phyloP scores from a whole-genome alignment of 2,329 filamentous ascomycete genomes.

The Colletotrichum destructivum region DNA sequence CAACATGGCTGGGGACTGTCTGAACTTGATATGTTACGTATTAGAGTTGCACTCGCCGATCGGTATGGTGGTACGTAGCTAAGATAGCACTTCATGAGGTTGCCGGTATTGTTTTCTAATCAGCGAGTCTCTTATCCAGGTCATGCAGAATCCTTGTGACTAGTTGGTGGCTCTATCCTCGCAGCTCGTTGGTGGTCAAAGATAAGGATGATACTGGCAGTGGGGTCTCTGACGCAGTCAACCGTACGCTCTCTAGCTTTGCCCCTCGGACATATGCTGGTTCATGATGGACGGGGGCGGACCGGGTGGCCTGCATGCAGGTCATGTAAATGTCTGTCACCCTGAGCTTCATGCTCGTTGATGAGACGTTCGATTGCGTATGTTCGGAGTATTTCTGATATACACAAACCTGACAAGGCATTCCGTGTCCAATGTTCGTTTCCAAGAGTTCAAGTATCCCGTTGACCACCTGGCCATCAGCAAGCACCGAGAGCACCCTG shows the following conservation, averaged over 20 bases:
- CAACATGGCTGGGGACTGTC: background rate
- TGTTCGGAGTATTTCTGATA: too few species aligned
- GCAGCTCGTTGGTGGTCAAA: background rate
- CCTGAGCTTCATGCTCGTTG: too few species aligned
- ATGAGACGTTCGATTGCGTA: too few species aligned
- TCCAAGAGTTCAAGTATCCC: too few species aligned
- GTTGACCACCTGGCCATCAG: background rate
- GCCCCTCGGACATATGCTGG: background rate
- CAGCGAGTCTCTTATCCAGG: constrained; percentile 9
- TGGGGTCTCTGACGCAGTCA: background rate
- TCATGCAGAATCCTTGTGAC: background rate
- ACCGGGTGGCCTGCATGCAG: background rate
- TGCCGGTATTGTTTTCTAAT: background rate
- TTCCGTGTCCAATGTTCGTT: too few species aligned
- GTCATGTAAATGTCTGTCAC: too few species aligned
- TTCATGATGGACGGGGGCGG: background rate
- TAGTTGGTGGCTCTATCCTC: background rate
- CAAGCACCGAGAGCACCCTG: background rate
- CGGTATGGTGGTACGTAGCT: background rate
- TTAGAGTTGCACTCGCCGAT: background rate
- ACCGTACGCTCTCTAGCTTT: background rate
- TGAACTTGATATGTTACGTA: constrained; percentile 1
- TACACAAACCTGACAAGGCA: too few species aligned
- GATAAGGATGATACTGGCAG: constrained; percentile 11
- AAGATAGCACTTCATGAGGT: too few species aligned